These are phyloP conservation scores for Echinosophora koreensis DNA, from an alignment of 306 rosid species.

Conservation along the genomic window DNA sequence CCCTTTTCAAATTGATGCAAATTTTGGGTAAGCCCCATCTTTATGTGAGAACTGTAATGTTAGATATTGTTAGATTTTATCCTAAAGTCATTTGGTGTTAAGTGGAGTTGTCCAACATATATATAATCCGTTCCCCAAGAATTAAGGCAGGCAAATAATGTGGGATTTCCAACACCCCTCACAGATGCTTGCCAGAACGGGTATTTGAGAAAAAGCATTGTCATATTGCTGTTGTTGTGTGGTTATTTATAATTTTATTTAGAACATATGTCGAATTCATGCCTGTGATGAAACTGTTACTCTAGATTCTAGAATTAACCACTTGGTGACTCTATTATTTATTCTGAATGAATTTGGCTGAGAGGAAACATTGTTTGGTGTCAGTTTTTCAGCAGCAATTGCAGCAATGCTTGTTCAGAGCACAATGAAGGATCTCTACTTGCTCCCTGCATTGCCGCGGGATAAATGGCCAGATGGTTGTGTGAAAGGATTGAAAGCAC, in stretches of 20 bases:
- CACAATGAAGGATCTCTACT: conserved; percentile 69
- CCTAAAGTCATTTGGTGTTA: too few species aligned
- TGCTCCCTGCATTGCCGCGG: conserved; percentile 84
- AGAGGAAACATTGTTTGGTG: conserved; percentile 25
- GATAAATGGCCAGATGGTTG: conserved; percentile 85
- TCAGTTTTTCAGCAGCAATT: conserved; percentile 72
- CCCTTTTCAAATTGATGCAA: conserved; percentile 95
- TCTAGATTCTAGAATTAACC: background rate
- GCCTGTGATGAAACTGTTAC: conserved; percentile 16
- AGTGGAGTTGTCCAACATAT: too few species aligned
- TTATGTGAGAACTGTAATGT: conserved; percentile 6
- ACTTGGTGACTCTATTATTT: background rate
- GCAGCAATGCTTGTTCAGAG: conserved; percentile 92
- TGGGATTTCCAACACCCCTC: too few species aligned
- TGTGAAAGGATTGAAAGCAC: conserved; percentile 84
- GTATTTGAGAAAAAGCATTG: too few species aligned
- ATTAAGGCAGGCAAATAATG: too few species aligned
- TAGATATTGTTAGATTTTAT: background rate
- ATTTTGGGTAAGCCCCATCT: conserved; percentile 75
- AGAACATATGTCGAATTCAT: background rate
- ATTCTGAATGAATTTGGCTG: conserved; percentile 26
- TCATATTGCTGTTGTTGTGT: too few species aligned
- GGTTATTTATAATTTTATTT: too few species aligned
- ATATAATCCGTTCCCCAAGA: too few species aligned
- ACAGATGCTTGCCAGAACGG: too few species aligned